phyloP scores from a whole-genome alignment of 257 asterid genomes.

The Orobanche coerulescens region DNA sequence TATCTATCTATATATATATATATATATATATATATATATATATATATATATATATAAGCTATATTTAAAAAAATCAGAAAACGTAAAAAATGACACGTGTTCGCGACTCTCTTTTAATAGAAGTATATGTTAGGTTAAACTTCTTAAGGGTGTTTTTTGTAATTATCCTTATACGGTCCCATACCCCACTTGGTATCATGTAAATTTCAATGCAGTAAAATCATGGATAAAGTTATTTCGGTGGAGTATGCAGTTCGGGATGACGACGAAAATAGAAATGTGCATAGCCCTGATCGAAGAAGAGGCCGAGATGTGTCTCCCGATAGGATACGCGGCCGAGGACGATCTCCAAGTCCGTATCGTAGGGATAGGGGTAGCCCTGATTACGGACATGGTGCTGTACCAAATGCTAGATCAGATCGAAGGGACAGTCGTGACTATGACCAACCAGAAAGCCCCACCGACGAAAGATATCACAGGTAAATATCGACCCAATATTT shows the following conservation, averaged over 20 bases:
- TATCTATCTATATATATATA: no score
- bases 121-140: no score
- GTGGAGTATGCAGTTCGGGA: conserved; percentile 82
- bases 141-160: no score
- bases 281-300: conserved; percentile 68
- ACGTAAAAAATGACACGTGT: no score
- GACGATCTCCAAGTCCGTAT: conserved; percentile 70
- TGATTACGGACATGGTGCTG: conserved; percentile 77
- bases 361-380: conserved; percentile 86
- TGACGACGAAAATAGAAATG: conserved; percentile 66
- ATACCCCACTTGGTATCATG: conserved; percentile 12
- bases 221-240: conserved; percentile 79
- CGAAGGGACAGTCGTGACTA: conserved; percentile 54
- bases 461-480: conserved; percentile 55
- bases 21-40: no score
- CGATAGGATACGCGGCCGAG: conserved; percentile 51
- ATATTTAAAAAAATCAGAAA: no score
- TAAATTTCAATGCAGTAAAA: conserved; percentile 43
- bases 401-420: conserved; percentile 53
- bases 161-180: no score
- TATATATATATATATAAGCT: no score
- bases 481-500: background rate
- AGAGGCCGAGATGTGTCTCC: conserved; percentile 69
- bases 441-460: conserved; percentile 55
- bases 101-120: no score